Evolutionary conservation across 306 rosid species (phyloP).

Genomic region (Gillenia trifoliata): DNA sequence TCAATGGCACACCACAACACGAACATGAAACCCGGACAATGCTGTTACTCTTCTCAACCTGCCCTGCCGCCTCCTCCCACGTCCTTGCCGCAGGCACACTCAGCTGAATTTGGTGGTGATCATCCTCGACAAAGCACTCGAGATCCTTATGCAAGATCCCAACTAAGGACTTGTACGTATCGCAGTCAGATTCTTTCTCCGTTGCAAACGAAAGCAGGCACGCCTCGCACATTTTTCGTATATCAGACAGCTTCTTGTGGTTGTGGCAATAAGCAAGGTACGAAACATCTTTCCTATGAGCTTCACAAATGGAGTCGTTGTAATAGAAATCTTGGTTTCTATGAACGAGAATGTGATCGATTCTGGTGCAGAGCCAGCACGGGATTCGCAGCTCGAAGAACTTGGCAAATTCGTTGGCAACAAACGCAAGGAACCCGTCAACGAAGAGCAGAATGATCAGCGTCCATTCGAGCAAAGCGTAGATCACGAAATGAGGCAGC

Average conservation of each 20-base stretch:
- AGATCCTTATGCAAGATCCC: conserved; percentile 85
- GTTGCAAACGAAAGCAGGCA: conserved; percentile 87
- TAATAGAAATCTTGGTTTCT: conserved; percentile 52
- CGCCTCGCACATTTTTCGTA: conserved; percentile 72
- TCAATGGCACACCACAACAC: conserved; percentile 71
- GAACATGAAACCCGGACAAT: conserved; percentile 34
- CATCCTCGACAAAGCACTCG: conserved; percentile 65
- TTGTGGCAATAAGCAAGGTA: conserved; percentile 73
- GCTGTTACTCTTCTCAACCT: conserved; percentile 24
- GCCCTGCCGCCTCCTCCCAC: conserved; percentile 38
- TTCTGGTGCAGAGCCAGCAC: conserved; percentile 72
- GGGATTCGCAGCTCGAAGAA: conserved; percentile 64
- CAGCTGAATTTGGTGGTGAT: conserved; percentile 42
- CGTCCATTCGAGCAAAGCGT: conserved; percentile 72
- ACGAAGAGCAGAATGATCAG: conserved; percentile 61
- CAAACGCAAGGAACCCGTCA: conserved; percentile 65
- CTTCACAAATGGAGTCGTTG: conserved; percentile 69
- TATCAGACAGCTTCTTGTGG: conserved; percentile 70
- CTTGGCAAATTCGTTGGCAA: conserved; percentile 68
- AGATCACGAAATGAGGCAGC: conserved; percentile 61
- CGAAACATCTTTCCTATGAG: conserved; percentile 71
- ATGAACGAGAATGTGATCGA: conserved; percentile 57
- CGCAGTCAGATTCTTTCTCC: conserved; percentile 57
- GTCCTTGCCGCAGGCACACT: conserved; percentile 17
- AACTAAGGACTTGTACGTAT: conserved; percentile 68